Evolutionary conservation across 257 asterid species (phyloP).

Genomic region (Scutellaria baicalensis): DNA sequence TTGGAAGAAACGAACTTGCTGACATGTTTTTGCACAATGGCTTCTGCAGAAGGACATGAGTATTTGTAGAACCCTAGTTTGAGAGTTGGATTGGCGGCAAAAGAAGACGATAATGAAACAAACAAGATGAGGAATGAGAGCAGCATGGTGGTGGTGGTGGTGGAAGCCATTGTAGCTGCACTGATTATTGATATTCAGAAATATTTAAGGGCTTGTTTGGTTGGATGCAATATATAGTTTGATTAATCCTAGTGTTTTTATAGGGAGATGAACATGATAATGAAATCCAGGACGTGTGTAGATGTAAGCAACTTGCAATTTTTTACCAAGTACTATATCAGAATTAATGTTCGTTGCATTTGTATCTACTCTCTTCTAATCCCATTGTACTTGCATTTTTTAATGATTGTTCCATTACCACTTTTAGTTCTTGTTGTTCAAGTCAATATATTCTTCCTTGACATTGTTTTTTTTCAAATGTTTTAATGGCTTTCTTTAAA

Average conservation of each 20-base stretch:
- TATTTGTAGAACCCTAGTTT: slow-evolving; percentile 33
- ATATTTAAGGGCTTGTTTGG: no score
- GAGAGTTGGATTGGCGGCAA: slow-evolving; percentile 8
- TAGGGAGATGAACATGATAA: background rate
- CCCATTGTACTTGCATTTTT: background rate
- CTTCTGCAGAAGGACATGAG: slow-evolving; percentile 48
- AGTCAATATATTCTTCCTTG: no score
- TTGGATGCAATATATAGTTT: background rate
- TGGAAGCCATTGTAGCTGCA: background rate
- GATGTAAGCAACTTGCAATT: slow-evolving; percentile 18
- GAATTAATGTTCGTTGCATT: background rate
- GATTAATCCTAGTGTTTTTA: background rate
- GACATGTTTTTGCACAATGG: slow-evolving; percentile 39
- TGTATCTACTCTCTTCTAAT: background rate
- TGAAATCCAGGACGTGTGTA: slow-evolving; percentile 11
- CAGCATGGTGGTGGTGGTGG: background rate
- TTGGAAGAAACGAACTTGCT: slow-evolving; percentile 26
- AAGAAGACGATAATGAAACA: background rate
- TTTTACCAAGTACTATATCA: background rate
- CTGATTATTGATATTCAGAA: background rate
- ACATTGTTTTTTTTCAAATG: no score
- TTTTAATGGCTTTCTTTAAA: no score
- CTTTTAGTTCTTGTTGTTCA: no score
- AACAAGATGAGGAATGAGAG: slow-evolving; percentile 6
- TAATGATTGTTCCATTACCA: no score